These are phyloP conservation scores for Cylindrodendrum hubeiense DNA, from an alignment of 2,329 filamentous ascomycete genomes.

Conservation along the genomic window DNA sequence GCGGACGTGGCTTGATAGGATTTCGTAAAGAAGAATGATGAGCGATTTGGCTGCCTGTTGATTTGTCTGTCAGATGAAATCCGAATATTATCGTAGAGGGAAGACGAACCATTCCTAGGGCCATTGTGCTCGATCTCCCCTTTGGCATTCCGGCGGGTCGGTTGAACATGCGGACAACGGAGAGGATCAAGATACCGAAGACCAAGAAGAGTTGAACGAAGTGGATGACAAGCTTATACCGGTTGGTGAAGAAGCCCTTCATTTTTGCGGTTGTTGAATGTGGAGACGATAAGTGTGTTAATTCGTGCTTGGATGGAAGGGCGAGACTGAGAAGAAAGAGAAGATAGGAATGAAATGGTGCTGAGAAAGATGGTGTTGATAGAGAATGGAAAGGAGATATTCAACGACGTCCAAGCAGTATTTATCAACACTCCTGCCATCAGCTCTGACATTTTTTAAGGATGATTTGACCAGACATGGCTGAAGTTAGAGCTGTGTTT, in stretches of 20 bases:
- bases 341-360: neutral
- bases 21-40: constrained; percentile 55
- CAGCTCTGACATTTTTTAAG: neutral
- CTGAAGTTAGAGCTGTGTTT: constrained; percentile 4
- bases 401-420: neutral
- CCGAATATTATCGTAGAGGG: too few relatives aligned
- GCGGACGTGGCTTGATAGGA: constrained; percentile 51
- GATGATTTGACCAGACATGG: neutral
- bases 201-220: constrained; percentile 8
- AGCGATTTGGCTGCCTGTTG: constrained; percentile 54
- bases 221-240: constrained; percentile 16
- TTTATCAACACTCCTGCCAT: neutral
- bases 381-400: neutral
- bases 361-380: neutral
- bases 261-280: neutral
- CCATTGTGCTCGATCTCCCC: constrained; percentile 16
- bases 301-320: neutral
- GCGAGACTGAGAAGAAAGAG: neutral
- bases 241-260: constrained; percentile 9
- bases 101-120: constrained; percentile 17
- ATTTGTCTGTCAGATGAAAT: neutral
- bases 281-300: neutral
- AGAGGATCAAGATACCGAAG: neutral
- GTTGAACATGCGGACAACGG: constrained; percentile 9
- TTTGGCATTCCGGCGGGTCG: neutral